Evolutionary conservation across 2,329 filamentous ascomycete species (phyloP).

Genomic region (Fusarium keratoplasticum): DNA sequence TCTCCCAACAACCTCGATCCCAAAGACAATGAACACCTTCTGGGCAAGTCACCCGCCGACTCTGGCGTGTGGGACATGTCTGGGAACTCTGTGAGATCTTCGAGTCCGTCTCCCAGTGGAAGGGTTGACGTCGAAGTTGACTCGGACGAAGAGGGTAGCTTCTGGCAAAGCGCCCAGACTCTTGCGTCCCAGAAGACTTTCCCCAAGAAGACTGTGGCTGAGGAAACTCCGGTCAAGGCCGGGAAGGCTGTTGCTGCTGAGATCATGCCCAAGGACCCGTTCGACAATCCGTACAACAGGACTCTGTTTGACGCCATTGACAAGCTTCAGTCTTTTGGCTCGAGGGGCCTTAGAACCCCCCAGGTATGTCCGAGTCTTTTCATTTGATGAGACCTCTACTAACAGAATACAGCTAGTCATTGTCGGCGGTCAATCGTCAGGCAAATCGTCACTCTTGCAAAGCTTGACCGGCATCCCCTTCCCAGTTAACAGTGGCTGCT

Average conservation of each 20-base stretch:
- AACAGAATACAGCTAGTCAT: conserved; percentile 47
- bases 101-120: neutral
- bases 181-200: neutral
- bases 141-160: neutral
- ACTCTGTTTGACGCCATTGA: conserved; percentile 53
- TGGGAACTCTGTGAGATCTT: neutral
- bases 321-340: conserved; percentile 47
- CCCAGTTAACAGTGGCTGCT: conserved; percentile 46
- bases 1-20: neutral
- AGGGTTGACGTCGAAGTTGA: neutral
- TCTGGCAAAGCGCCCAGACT: neutral
- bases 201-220: no score
- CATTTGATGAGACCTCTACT: neutral
- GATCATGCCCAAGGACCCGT: conserved; percentile 45
- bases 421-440: conserved; percentile 52
- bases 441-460: conserved; percentile 53
- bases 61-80: conserved; percentile 21
- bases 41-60: conserved; percentile 17
- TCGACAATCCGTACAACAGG: conserved; percentile 50
- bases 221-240: neutral
- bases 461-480: conserved; percentile 54
- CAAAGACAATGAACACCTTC: neutral
- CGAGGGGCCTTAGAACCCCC: conserved; percentile 46
- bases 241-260: neutral
- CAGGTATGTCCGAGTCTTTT: conserved; percentile 44